A percentile compares a stretch with the other conserved stretches of the same genome.
Evolutionary conservation across 768 basidiomycete genomes (phyloP).

Genomic region (Lactifluus piperatus): DNA sequence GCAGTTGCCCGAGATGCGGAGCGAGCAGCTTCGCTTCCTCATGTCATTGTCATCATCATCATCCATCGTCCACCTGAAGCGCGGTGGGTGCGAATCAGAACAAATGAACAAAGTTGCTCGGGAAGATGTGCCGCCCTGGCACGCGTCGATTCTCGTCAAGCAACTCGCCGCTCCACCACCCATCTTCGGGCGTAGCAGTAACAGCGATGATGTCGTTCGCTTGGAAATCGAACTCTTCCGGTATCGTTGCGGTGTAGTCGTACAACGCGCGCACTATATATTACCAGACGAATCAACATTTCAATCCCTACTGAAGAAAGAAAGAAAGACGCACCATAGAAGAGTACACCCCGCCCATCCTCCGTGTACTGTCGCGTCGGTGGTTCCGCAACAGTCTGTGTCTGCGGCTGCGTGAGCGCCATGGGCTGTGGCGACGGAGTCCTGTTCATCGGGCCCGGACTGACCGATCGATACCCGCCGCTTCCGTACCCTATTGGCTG

Average conservation of each 20-base stretch:
- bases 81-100: slow-evolving; percentile 37
- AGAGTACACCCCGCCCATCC: slow-evolving; percentile 72
- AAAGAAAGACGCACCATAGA: slow-evolving; percentile 59
- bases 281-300: not conserved
- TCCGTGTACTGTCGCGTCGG: slow-evolving; percentile 78
- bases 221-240: slow-evolving; percentile 96
- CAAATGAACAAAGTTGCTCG: slow-evolving; percentile 80
- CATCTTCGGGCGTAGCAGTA: slow-evolving; percentile 87
- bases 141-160: slow-evolving; percentile 68
- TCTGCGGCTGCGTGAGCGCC: slow-evolving; percentile 19
- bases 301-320: not conserved
- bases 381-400: slow-evolving; percentile 21
- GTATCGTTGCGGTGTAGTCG: slow-evolving; percentile 75
- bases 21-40: not conserved
- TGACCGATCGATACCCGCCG: slow-evolving; percentile 34
- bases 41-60: not conserved
- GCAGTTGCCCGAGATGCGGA: not conserved
- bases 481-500: slow-evolving; percentile 26
- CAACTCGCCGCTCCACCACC: slow-evolving; percentile 94
- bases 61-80: no score
- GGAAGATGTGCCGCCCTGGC: slow-evolving; percentile 70
- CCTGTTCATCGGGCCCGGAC: slow-evolving; percentile 32
- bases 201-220: slow-evolving; percentile 93
- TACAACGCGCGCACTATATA: slow-evolving; percentile 80
- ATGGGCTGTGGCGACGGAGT: slow-evolving; percentile 45